phyloP scores from a whole-genome alignment of 2,329 filamentous ascomycete genomes.

The Ophiobolus disseminans region DNA sequence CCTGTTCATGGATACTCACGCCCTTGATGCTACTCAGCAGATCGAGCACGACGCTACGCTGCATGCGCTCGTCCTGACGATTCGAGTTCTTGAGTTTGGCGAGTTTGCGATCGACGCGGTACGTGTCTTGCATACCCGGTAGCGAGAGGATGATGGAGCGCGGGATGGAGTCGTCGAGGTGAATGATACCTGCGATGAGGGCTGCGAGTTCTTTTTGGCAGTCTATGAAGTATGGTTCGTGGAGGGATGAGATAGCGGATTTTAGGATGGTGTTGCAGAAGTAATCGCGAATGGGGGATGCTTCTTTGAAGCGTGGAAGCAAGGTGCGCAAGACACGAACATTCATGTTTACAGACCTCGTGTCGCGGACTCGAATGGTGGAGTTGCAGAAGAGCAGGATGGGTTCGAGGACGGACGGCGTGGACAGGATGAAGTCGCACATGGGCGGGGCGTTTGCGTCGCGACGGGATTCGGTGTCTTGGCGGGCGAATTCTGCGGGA shows the following conservation, averaged over 20 bases:
- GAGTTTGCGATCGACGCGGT: conserved; percentile 67
- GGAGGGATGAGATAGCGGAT: conserved; percentile 86
- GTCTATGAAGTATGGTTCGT: conserved; percentile 97
- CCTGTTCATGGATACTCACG: conserved; percentile 91
- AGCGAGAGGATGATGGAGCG: conserved; percentile 78
- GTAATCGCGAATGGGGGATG: conserved; percentile 76
- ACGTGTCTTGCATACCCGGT: conserved; percentile 71
- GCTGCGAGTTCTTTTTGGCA: conserved; percentile 90
- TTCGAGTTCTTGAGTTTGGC: conserved; percentile 46
- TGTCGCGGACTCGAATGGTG: conserved; percentile 87
- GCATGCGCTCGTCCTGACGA: conserved; percentile 71
- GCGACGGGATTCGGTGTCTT: conserved; percentile 39
- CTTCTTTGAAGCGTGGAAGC: conserved; percentile 74
- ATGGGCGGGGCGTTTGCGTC: conserved; percentile 65
- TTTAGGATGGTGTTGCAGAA: conserved; percentile 88
- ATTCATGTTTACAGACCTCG: conserved; percentile 84
- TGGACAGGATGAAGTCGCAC: conserved; percentile 81
- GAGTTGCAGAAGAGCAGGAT: conserved; percentile 92
- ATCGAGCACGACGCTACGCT: conserved; percentile 82
- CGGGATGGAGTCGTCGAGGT: conserved; percentile 77
- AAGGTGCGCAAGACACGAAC: conserved; percentile 86
- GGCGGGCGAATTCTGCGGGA: conserved; percentile 36
- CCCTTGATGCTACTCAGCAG: conserved; percentile 86
- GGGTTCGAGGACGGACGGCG: conserved; percentile 80
- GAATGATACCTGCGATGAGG: conserved; percentile 84